phyloP scores from a whole-genome alignment of 2,329 filamentous ascomycete species.

The Coniochaeta hoffmannii region DNA sequence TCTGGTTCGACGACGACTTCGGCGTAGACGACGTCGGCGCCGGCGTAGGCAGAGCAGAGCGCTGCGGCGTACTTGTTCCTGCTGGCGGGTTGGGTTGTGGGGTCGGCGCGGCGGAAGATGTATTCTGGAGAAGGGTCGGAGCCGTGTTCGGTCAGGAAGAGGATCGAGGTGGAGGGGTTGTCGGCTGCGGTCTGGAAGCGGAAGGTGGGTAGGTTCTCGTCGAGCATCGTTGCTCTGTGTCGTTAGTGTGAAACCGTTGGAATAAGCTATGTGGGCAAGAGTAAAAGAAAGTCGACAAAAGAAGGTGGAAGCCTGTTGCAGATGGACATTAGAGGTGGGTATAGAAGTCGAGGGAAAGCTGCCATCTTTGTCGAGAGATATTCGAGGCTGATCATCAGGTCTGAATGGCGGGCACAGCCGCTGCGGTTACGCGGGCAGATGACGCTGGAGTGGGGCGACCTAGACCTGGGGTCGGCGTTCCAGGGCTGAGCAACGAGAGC shows the following conservation, averaged over 20 bases:
- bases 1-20: conserved; percentile 80
- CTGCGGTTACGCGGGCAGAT: neutral
- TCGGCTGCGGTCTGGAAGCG: conserved; percentile 45
- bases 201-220: conserved; percentile 84
- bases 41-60: conserved; percentile 68
- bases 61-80: conserved; percentile 82
- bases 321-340: neutral
- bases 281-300: neutral
- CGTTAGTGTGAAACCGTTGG: neutral
- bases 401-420: neutral
- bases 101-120: conserved; percentile 68
- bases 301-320: neutral
- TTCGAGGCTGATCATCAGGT: neutral
- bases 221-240: conserved; percentile 56
- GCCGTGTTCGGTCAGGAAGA: conserved; percentile 63
- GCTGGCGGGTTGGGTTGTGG: conserved; percentile 54
- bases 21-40: conserved; percentile 74
- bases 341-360: neutral
- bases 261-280: neutral
- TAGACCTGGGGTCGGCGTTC: neutral
- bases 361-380: neutral
- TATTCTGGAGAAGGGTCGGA: conserved; percentile 76
- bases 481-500: neutral
- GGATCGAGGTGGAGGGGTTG: conserved; percentile 47
- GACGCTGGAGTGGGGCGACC: neutral